These are phyloP conservation scores for Basidiobolus meristosporus DNA, from an alignment of 371 early-diverging fungal species.

Conservation along the genomic window DNA sequence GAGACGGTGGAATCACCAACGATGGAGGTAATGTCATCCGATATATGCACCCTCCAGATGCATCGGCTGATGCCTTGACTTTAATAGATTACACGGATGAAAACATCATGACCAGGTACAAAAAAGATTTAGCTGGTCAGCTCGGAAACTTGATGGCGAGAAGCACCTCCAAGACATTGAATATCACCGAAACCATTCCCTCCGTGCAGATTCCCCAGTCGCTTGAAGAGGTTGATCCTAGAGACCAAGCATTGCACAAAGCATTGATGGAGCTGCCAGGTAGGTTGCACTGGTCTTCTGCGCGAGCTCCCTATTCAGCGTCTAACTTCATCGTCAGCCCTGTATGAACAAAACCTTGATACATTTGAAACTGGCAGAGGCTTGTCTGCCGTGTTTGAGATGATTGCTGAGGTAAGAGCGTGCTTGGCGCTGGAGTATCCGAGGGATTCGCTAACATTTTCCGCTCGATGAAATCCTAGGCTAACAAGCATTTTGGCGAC, in stretches of 20 bases:
- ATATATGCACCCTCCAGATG: too few relatives aligned
- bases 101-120: constrained; percentile 41
- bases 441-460: constrained; percentile 3
- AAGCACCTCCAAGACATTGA: constrained; percentile 20
- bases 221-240: too few relatives aligned
- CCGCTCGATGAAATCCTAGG: constrained; percentile 7
- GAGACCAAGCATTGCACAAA: constrained; percentile 1
- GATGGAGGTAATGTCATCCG: constrained; percentile 25
- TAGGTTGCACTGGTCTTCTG: too few relatives aligned
- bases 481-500: constrained; percentile 54
- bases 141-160: constrained; percentile 75
- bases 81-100: constrained; percentile 49
- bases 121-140: constrained; percentile 63
- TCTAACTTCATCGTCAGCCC: too few relatives aligned
- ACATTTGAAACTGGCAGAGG: constrained; percentile 8
- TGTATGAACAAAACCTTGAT: constrained; percentile 4
- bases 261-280: neutral
- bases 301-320: too few relatives aligned
- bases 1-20: constrained; percentile 74
- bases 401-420: too few relatives aligned
- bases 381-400: too few relatives aligned
- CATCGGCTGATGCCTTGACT: too few relatives aligned
- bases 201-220: too few relatives aligned
- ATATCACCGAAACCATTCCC: too few relatives aligned
- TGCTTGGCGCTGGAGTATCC: too few relatives aligned